Evolutionary conservation across 495 filamentous ascomycete species (phyloP).

Genomic region (Alectoria sarmentosa): DNA sequence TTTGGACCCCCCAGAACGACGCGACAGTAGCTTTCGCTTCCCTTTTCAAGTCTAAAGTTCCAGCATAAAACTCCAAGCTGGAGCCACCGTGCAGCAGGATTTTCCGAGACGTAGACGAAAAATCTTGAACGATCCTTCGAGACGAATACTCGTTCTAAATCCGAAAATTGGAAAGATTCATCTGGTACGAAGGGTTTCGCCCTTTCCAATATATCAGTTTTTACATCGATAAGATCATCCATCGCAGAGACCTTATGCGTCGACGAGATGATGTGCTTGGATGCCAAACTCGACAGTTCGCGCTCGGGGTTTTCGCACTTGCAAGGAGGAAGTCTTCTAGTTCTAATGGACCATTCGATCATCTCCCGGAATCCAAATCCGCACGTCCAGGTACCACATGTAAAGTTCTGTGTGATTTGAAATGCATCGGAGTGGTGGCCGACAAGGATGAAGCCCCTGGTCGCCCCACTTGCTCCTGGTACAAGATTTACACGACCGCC

Average conservation of each 20-base stretch:
- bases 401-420: constrained; percentile 12
- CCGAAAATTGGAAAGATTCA: not conserved
- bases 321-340: constrained; percentile 5
- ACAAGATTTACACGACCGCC: not conserved
- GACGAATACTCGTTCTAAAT: not conserved
- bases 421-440: constrained; percentile 20
- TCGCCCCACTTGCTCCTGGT: constrained; percentile 10
- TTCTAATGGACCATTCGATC: constrained; percentile 6
- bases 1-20: not conserved
- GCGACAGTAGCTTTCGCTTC: not conserved
- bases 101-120: constrained; percentile 15
- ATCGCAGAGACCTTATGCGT: not conserved
- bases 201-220: not conserved
- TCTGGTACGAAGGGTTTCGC: too few species aligned
- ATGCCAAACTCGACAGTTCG: not conserved
- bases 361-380: constrained; percentile 16
- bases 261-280: not conserved
- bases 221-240: not conserved
- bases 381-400: not conserved
- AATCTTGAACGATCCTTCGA: not conserved
- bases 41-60: not conserved
- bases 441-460: constrained; percentile 3
- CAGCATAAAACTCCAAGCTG: constrained; percentile 6
- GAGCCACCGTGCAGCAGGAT: constrained; percentile 20
- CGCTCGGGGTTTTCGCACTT: not conserved